Evolutionary conservation across 2,329 filamentous ascomycete genomes (phyloP).

Genomic region (Botrytis sinoallii): DNA sequence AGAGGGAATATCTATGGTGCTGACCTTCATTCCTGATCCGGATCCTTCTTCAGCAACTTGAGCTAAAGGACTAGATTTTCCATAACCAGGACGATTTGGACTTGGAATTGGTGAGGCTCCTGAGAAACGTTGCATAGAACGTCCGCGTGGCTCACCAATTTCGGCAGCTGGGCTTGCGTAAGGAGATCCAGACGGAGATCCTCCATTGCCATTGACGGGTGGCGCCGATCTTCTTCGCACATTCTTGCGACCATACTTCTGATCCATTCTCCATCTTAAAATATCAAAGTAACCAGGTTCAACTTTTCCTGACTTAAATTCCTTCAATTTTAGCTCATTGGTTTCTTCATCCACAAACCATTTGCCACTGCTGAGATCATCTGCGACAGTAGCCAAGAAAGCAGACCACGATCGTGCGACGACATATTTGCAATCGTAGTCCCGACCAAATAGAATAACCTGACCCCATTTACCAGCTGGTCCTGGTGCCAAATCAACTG

Average conservation of each 20-base stretch:
- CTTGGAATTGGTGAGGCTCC: conserved; percentile 61
- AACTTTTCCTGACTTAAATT: conserved; percentile 85
- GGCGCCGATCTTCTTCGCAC: conserved; percentile 52
- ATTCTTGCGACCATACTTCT: conserved; percentile 73
- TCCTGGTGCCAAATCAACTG: conserved; percentile 87
- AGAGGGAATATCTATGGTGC: conserved; percentile 28
- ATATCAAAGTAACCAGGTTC: conserved; percentile 95
- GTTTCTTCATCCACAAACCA: conserved; percentile 91
- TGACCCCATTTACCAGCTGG: conserved; percentile 92
- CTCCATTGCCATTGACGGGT: conserved; percentile 31
- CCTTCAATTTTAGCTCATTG: conserved; percentile 84
- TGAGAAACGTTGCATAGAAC: conserved; percentile 67
- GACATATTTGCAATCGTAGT: conserved; percentile 98
- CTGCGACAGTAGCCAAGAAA: conserved; percentile 81
- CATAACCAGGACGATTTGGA: conserved; percentile 62
- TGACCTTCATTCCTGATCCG: conserved; percentile 30
- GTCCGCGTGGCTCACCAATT: conserved; percentile 60
- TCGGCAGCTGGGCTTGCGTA: conserved; percentile 66
- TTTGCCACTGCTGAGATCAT: conserved; percentile 86
- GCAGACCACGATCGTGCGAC: conserved; percentile 87
- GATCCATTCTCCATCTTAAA: conserved; percentile 89
- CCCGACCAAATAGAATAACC: conserved; percentile 91
- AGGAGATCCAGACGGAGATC: conserved; percentile 52
- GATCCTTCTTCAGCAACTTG: conserved; percentile 67
- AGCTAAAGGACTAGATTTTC: conserved; percentile 69